phyloP scores from a whole-genome alignment of 2,329 filamentous ascomycete species.

The Epichloe festucae region DNA sequence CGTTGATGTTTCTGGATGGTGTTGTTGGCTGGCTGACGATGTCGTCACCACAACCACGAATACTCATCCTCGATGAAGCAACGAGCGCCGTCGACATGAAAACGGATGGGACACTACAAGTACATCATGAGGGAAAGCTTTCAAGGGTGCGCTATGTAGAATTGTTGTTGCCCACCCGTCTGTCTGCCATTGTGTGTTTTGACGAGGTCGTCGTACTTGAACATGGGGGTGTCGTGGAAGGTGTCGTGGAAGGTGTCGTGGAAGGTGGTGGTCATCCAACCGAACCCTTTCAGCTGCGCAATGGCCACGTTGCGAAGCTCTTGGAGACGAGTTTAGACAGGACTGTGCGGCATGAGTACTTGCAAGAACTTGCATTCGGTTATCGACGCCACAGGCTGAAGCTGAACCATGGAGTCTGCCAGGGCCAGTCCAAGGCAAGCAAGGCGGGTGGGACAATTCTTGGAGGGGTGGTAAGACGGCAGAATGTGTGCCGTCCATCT shows the following conservation, averaged over 20 bases:
- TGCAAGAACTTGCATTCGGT: neutral
- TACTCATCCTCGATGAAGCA: neutral
- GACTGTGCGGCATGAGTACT: neutral
- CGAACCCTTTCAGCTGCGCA: neutral
- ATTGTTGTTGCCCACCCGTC: neutral
- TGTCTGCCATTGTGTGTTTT: neutral
- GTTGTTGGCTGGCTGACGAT: neutral
- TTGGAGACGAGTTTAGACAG: neutral
- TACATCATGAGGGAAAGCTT: no score
- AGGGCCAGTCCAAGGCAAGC: no score
- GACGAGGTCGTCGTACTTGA: neutral
- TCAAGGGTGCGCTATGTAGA: no score
- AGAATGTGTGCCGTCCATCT: no score
- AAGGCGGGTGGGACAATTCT: no score
- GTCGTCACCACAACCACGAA: neutral
- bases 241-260: neutral
- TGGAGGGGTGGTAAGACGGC: no score
- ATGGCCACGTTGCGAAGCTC: neutral
- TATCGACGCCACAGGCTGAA: neutral
- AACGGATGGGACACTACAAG: neutral
- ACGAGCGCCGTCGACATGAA: neutral
- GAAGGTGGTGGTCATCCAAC: neutral
- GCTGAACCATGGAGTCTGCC: no score
- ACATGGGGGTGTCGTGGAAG: neutral
- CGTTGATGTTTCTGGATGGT: constrained; percentile 37